Evolutionary conservation across 164 flowering plant species (phyloP), one percentile per base, ranked within the genome.

Genomic region (Liriodendron chinense): DNA sequence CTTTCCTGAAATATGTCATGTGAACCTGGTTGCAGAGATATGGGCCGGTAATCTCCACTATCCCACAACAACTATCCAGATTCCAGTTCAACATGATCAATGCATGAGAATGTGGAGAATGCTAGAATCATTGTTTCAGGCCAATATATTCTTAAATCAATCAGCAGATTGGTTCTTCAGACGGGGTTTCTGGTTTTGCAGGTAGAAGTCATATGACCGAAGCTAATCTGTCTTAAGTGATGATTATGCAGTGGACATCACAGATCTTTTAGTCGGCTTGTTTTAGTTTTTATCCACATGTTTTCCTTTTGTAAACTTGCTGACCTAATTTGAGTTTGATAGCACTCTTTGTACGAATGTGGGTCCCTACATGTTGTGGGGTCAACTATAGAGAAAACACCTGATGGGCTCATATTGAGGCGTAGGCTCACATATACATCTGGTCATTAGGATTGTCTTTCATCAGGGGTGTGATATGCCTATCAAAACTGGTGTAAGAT

Each of bases 31-130:
- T 74, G 73, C 96, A 92, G 98, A 89, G 94, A 83, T 94, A 92
- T 74, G 98, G 98, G 14, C 94, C 97, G 6, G 98, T 94, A 16
- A 92, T 94, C 74, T 94, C 98, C 72, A 90, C 98, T 78, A 94
- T 94, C 68, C 98, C 98, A 7, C 96, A 89, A 77, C 98, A 94
- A 83, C 89, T 94, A 20, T 94, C 97, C 14, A 88, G 94, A 82
- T 91, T 94, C 79, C 94, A 92, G 78, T 92, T 94, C 87, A 91
- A 91, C 87, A 92, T 94, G 98, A 87, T 93, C 81, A 85, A 86
- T 70, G 74, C 79, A 47, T 91, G 81, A 87, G 66, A 20, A 7
- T 59, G n/a, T 18, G 47, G 62, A n/a, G 14, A 12, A 22, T 2
- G 43, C 0, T 34, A 12, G 49, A n/a, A 47, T 43, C 13, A 28